Base-by-base conservation (phyloP, 2,329 filamentous ascomycete genomes). In the Arthrobotrys pseudoclavata region DNA sequence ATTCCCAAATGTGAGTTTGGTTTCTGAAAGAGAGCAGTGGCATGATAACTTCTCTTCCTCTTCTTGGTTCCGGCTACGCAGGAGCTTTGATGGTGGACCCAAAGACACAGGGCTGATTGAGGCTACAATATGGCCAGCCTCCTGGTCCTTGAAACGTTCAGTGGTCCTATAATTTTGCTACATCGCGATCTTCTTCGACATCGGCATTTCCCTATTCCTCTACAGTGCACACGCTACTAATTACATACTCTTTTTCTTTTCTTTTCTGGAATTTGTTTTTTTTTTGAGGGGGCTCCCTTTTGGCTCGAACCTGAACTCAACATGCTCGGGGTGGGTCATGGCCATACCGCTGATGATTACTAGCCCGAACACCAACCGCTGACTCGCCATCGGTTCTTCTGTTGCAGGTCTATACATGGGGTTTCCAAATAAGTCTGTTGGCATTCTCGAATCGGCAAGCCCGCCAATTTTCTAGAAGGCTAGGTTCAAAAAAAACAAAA, bases 91-190 rank as follows among this genome's bases (percentile, higher is more conserved):
- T 60, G 64, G 62, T 62, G 67, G 74, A 67, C 55, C 55, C 31
- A 60, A 42, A 60, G 60, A 71, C 74, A 77, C 74, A 77, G 74
- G 74, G 74, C 74, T 77, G 74, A 77, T 77, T 77, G 74, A 77
- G 74, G 74, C 74, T 71, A 71, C 74, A 69, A 68, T 67, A 40
- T 72, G 40, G 47, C 20, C 31, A 22, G 50, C 40, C 60, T 77
- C 61, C 67, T 67, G 22, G 74, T 52, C 74, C 67, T 67, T 77
- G 74, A 77, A 77, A 77, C 74, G 69, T 67, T 62, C 22, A 45
- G 47, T 57, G 74, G 60, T 77, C 74, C 74, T 77, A 77, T 67
- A 77, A 77, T 77, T 71, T 74, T 77, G 74, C 67, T 77, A 50
- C 69, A 77, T 77, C 74, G 62, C 67, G 74, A 77, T 77, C 74